phyloP scores from a whole-genome alignment of 768 basidiomycete genomes.

The Cubamyces sp. region DNA sequence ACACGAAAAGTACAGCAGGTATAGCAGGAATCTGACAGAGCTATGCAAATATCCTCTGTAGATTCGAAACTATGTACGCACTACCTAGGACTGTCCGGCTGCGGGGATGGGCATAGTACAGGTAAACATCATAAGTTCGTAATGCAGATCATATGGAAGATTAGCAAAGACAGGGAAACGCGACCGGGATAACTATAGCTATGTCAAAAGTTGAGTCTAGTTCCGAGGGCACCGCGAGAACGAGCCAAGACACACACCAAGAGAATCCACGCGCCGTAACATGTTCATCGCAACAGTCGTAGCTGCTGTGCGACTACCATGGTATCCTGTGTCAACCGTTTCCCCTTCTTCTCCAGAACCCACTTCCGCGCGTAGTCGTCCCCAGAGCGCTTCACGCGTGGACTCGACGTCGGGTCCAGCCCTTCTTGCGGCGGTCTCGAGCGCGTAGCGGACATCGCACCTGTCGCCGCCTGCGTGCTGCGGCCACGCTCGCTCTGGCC shows the following conservation, averaged over 20 bases:
- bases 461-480: neutral
- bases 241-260: neutral
- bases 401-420: neutral
- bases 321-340: slow-evolving; percentile 25
- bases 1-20: too few species aligned
- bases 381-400: neutral
- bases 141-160: too few species aligned
- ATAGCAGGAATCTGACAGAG: too few species aligned
- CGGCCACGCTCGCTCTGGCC: slow-evolving; percentile 2
- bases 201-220: neutral
- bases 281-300: slow-evolving; percentile 23
- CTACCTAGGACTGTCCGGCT: too few species aligned
- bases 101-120: too few species aligned
- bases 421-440: neutral
- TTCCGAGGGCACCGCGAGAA: neutral
- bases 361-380: slow-evolving; percentile 17
- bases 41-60: too few species aligned
- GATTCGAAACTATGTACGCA: too few species aligned
- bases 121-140: too few species aligned
- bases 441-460: neutral
- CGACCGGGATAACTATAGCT: neutral
- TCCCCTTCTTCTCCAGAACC: slow-evolving; percentile 27
- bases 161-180: too few species aligned
- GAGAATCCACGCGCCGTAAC: neutral
- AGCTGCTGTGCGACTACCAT: slow-evolving; percentile 21